Base-by-base conservation (phyloP, 2,329 filamentous ascomycete species). In the Beauveria brongniartii region DNA sequence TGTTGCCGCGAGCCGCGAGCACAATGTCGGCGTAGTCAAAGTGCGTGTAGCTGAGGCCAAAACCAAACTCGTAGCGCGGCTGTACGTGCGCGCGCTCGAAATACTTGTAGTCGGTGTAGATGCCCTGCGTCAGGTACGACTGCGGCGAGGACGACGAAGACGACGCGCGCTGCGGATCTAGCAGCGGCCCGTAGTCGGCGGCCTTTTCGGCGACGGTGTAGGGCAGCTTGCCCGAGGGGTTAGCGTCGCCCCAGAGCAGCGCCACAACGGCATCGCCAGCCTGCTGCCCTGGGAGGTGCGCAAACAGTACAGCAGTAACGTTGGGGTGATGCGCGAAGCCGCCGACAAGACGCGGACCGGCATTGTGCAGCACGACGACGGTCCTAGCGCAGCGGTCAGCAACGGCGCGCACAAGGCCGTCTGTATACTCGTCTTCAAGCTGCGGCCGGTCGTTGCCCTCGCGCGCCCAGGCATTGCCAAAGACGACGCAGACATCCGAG, bases 361-460 rank as follows among this genome's bases (percentile, higher is more conserved):
- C 83, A 48, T 86, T 88, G 70, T 89, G 85, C 5, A 88, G 76
- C 1, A 87, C 75, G 0, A 88, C 86, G 20, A 89, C 77, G 1
- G 86, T 88, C 63, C 84, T 86, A 63, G 75, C 77, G 70, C 85
- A 89, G 22, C 77, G 76, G 10, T 75, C 72, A 0, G 86, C 85
- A 0, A 89, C 83, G 55, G 81, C 78, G 1, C 72, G 72, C 50
- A 88, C 78, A 0, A 88, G 72, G 0, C 70, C 72, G 63, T 89
- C 85, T 1, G 82, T 85, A 55, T 83, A 84, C 62, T 87, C 87
- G 69, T 93, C 90, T 34, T 80, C 79, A 46, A 90, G 75, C 9
- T 78, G 78, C 0, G 82, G 76, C 52, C 84, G 79, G 62, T 90
- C 80, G 64, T 81, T 87, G 1, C 88, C 89, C 72, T 96, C 91